Evolutionary conservation across 352 stramenopile genomes (phyloP), one percentile per base, ranked within the genome.

Genomic region (Globisporangium cystogenes): DNA sequence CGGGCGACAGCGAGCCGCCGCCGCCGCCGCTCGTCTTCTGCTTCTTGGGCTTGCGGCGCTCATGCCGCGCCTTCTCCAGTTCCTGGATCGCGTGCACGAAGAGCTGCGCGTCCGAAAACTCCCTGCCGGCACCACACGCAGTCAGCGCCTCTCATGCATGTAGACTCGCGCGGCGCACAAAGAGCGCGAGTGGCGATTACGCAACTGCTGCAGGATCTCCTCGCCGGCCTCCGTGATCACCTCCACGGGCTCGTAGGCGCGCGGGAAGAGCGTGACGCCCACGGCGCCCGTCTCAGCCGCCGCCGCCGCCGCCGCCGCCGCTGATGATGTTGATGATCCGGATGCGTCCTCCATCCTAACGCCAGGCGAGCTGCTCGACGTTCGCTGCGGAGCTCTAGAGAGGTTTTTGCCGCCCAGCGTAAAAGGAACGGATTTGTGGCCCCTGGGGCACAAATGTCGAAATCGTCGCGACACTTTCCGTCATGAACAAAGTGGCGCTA

Each of bases 21-120:
- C 46, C 52, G 29, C 12, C 29, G 0, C 45, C 46, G 26, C 56
- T 44, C 15, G 39, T 63, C 61, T 57, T 62, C 57, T 67, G 65
- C 33, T 79, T 65, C 59, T 83, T 90, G 53, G 76, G 80, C 63
- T 87, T 89, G 48, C 76, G 87, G 20, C 59, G 62, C 55, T 92
- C 75, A 1, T 60, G 43, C 0, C 80, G 80, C 26, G 73, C 66
- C 11, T 73, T 69, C 51, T 93, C 79, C 50, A 95, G 66, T 60
- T 93, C 79, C 43, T 89, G 73, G 56, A 93, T 91, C 60, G 82
- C 79, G 64, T 93, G 82, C 57, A 86, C 52, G 56, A 91, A 95
- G 41, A 91, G 43, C 61, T 95, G 82, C 48, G 76, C 78, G 35
- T 93, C 81, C 20, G 79, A 84, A 47, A 93, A 90, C 40, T 95